A percentile compares a stretch with the other conserved stretches of the same genome.
These are phyloP conservation scores for Beta corolliflora DNA, from an alignment of 179 eudicot genomes.

Conservation along the genomic window DNA sequence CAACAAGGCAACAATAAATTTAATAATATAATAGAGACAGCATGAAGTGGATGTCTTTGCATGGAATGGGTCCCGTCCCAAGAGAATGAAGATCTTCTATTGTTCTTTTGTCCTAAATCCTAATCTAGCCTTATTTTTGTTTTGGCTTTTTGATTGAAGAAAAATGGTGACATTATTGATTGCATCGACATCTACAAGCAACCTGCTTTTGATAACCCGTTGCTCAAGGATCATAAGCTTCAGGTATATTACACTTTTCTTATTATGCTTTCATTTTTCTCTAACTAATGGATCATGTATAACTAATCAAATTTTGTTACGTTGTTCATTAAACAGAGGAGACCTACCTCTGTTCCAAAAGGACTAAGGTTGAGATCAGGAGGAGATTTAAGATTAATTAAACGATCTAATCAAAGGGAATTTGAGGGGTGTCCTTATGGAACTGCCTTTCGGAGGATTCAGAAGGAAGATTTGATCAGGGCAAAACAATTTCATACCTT, in stretches of 20 bases:
- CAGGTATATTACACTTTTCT: slow-evolving; percentile 10
- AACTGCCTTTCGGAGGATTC: slow-evolving; percentile 21
- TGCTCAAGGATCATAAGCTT: slow-evolving; percentile 31
- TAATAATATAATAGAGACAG: too few relatives aligned
- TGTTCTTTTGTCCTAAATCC: too few relatives aligned
- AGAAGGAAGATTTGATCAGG: slow-evolving; percentile 20
- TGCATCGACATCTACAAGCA: slow-evolving; percentile 29
- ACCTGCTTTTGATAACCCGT: slow-evolving; percentile 31
- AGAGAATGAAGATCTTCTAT: too few relatives aligned
- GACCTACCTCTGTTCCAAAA: slow-evolving; percentile 21
- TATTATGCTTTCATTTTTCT: background rate
- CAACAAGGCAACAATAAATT: too few relatives aligned
- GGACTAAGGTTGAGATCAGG: background rate
- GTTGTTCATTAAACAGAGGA: slow-evolving; percentile 13
- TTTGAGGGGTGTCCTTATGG: slow-evolving; percentile 20
- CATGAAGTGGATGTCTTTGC: too few relatives aligned
- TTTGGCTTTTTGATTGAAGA: background rate
- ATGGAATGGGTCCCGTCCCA: too few relatives aligned
- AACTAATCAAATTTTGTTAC: background rate
- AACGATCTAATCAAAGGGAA: background rate
- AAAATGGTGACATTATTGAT: slow-evolving; percentile 22
- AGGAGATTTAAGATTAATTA: background rate
- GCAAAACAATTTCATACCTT: slow-evolving; percentile 1
- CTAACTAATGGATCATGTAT: background rate
- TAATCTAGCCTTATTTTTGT: too few relatives aligned